Percentiles rank a stretch among this genome's conserved stretches.
Conservation (phyloP, 1,139 yeast species). For the Pichia sp. region DNA sequence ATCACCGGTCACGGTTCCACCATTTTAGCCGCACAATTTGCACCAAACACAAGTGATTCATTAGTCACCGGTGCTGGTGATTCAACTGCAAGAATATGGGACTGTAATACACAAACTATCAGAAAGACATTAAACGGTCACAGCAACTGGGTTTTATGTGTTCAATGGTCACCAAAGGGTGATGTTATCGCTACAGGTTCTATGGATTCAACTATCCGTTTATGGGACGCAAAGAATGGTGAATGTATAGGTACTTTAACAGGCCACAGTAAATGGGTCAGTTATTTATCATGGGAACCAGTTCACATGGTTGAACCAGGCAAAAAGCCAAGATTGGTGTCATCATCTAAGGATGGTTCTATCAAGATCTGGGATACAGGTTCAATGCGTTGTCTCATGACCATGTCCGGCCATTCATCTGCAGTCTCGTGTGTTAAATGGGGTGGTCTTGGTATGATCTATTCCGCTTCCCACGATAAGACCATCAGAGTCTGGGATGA, state of each 20-base stretch:
- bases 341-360: conserved; percentile 92
- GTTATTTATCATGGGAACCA: conserved; percentile 94
- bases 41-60: conserved; percentile 83
- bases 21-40: conserved; percentile 87
- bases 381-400: conserved; percentile 62
- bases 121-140: conserved; percentile 80
- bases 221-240: conserved; percentile 86
- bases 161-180: conserved; percentile 94
- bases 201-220: conserved; percentile 84
- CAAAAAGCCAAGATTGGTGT: conserved; percentile 68
- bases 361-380: conserved; percentile 88
- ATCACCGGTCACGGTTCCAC: conserved; percentile 97
- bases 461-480: conserved; percentile 94
- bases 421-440: conserved; percentile 94
- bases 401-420: conserved; percentile 86
- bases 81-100: conserved; percentile 97
- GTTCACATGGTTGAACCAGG: conserved; percentile 72
- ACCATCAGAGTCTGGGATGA: conserved; percentile 93
- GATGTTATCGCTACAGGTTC: conserved; percentile 92
- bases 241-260: conserved; percentile 69
- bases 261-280: conserved; percentile 91
- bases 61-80: conserved; percentile 98
- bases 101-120: conserved; percentile 94
- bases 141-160: conserved; percentile 91
- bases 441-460: conserved; percentile 88